Conservation (phyloP, 1,284 basidiomycete species). For the Boletus albobrunnescens region DNA sequence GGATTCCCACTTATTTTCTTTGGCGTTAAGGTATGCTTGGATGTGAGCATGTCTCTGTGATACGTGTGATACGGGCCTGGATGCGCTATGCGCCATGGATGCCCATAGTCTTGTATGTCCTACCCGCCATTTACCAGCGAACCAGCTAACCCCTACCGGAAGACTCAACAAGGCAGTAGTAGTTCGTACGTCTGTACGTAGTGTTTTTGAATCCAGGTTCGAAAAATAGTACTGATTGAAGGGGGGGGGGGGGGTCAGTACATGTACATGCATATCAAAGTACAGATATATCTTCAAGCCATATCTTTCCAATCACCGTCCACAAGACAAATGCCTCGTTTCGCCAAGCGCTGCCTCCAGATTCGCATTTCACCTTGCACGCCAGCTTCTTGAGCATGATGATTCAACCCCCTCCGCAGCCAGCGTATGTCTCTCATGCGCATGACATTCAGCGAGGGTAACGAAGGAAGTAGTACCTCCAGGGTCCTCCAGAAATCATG, state of each 20-base stretch:
- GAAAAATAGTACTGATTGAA: slow-evolving; percentile 2
- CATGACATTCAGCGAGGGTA: slow-evolving; percentile 55
- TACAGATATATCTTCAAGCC: slow-evolving; percentile 25
- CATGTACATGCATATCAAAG: slow-evolving; percentile 2
- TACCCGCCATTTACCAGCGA: no score
- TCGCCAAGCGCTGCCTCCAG: slow-evolving; percentile 58
- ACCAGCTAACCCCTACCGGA: no score
- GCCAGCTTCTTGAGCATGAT: slow-evolving; percentile 61
- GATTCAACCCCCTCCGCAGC: slow-evolving; percentile 62
- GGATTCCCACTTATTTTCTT: no score
- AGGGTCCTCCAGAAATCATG: slow-evolving; percentile 52
- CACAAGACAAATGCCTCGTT: slow-evolving; percentile 55
- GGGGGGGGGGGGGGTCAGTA: slow-evolving; percentile 3
- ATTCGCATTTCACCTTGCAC: slow-evolving; percentile 73
- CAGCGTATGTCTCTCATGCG: slow-evolving; percentile 67
- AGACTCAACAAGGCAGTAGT: no score
- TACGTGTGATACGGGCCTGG: no score
- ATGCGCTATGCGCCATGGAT: no score
- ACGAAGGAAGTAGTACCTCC: slow-evolving; percentile 49
- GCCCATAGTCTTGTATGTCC: no score
- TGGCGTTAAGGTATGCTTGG: no score
- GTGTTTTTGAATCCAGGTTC: background rate
- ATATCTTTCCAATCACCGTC: slow-evolving; percentile 64
- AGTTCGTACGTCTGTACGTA: background rate
- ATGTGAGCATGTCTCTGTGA: no score